phyloP scores from a whole-genome alignment of 2,329 filamentous ascomycete genomes.

The Sarocladium brachiariae region DNA sequence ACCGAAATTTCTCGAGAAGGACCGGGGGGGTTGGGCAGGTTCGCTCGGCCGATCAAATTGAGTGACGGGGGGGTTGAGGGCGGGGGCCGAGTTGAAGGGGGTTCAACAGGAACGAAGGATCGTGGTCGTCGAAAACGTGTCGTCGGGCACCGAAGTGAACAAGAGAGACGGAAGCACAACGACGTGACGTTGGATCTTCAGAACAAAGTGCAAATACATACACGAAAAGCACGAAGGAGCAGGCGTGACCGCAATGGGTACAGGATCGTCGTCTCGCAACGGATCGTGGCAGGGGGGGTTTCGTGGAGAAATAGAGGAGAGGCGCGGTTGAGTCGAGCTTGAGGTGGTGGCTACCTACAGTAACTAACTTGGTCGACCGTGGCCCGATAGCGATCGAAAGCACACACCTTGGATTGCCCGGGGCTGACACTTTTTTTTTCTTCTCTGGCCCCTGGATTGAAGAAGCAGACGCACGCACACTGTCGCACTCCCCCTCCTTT shows the following conservation, averaged over 20 bases:
- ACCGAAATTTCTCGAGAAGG: neutral
- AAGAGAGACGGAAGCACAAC: neutral
- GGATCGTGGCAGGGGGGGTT: constrained; percentile 1
- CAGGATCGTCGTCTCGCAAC: constrained; percentile 4
- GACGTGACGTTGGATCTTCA: neutral
- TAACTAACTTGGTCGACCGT: too few relatives aligned
- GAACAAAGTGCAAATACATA: neutral
- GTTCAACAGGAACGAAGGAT: neutral
- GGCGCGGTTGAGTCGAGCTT: neutral
- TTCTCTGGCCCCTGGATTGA: constrained; percentile 2
- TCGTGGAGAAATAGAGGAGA: neutral
- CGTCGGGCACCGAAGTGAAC: too few relatives aligned
- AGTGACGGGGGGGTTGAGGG: neutral
- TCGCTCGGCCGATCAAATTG: neutral
- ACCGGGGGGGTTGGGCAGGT: neutral
- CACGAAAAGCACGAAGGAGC: neutral
- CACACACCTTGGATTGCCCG: too few relatives aligned
- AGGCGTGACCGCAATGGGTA: neutral
- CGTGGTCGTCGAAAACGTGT: neutral
- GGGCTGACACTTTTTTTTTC: neutral
- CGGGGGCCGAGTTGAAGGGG: neutral
- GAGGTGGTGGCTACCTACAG: too few relatives aligned
- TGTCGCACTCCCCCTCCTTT: neutral
- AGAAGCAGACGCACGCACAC: neutral
- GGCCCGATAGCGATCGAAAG: too few relatives aligned